Percentiles rank a stretch among this genome's conserved stretches.
Conservation (phyloP, 768 basidiomycete species). For the Amanita rimosa region DNA sequence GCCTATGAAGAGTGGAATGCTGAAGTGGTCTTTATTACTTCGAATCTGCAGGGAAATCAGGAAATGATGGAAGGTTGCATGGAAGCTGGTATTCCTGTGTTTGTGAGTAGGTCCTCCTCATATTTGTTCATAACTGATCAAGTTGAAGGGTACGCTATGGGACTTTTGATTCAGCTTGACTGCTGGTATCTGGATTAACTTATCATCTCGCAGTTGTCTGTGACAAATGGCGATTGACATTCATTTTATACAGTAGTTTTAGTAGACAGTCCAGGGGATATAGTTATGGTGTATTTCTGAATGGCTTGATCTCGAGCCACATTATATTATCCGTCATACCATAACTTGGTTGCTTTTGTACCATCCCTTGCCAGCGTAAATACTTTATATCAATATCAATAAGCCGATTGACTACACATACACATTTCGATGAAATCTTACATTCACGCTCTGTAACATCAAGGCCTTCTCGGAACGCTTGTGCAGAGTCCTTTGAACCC, state of each 20-base stretch:
- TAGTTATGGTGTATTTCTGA: neutral
- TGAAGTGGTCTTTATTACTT: conserved; percentile 78
- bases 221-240: neutral
- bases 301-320: neutral
- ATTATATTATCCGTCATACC: neutral
- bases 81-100: conserved; percentile 55
- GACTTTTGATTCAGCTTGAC: conserved; percentile 32
- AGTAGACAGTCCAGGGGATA: too few relatives aligned
- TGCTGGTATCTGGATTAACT: neutral
- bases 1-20: conserved; percentile 69
- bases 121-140: neutral
- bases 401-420: neutral
- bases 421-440: conserved; percentile 27
- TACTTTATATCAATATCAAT: conserved; percentile 2
- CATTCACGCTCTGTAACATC: conserved; percentile 89
- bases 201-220: neutral
- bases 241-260: neutral
- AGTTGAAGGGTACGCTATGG: conserved; percentile 51
- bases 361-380: conserved; percentile 1
- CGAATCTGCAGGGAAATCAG: conserved; percentile 64
- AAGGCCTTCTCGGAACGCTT: conserved; percentile 81
- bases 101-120: conserved; percentile 25
- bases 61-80: conserved; percentile 82
- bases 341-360: neutral
- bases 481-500: conserved; percentile 44